Evolutionary conservation across 2,329 filamentous ascomycete species (phyloP), one percentile per base, ranked within the genome.

Genomic region (Colletotrichum incanum): DNA sequence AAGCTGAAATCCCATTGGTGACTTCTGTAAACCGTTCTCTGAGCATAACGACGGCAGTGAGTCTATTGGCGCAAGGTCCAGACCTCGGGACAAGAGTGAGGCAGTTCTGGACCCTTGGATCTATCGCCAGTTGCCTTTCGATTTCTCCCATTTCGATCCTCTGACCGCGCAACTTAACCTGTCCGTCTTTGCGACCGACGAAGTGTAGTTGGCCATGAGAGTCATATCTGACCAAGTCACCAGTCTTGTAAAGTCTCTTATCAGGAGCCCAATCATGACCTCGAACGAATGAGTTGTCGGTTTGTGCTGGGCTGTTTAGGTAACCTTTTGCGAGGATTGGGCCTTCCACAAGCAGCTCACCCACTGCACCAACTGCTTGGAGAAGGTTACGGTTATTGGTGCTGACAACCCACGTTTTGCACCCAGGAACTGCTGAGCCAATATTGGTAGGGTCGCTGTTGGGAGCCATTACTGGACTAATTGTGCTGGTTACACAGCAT

Each of bases 121-220:
- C 37, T 7, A 71, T n/a, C 2, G 37, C 52, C 16, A 72, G 2
- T 20, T 65, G 66, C 12, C 67, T 87, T 67, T 91, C 93, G 65
- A 97, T 92, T 78, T 97, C 94, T 1, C 89, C 89, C 12, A 95
- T 86, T 78, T 97, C 94, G 45, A 97, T 91, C 54, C 93, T 86
- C 75, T 96, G 93, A 0, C 94, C 94, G 49, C 93, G 88, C 12
- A 97, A 86, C 79, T 97, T 97, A 67, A 96, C 86, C 79, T 96
- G 94, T 70, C 93, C 92, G 75, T 97, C 94, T 18, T 92, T 84
- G 37, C 94, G 88, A 20, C 94, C 93, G 6, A 90, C 82, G 52
- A 96, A 94, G 2, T 93, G 81, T 7, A 98, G 85, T 0, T 91
- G 92, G 0, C 93, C 93, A 77, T 96, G 92, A 0, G 91, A 86